Evolutionary conservation across 495 filamentous ascomycete species (phyloP).

Genomic region (Neurospora tetraspora): DNA sequence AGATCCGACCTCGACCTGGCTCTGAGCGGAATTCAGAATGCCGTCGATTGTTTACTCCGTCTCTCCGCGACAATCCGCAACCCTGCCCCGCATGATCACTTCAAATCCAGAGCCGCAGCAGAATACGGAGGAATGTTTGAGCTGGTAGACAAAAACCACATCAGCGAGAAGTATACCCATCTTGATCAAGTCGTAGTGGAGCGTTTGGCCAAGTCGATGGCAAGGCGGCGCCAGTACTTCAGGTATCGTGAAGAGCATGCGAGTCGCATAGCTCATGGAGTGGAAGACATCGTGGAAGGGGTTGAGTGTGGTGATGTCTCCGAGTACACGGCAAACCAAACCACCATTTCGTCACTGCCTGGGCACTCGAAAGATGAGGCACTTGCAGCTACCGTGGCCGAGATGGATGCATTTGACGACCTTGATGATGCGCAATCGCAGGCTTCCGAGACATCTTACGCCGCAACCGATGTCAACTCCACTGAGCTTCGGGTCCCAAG

Average conservation of each 20-base stretch:
- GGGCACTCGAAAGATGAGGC: neutral
- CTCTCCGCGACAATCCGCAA: conserved; percentile 25
- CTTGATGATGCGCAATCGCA: neutral
- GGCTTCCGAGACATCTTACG: conserved; percentile 1
- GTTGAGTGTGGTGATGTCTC: neutral
- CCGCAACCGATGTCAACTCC: neutral
- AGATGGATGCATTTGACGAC: neutral
- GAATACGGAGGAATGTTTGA: conserved; percentile 13
- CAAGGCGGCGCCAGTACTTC: conserved; percentile 26
- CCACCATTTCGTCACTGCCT: neutral
- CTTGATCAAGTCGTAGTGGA: conserved; percentile 19
- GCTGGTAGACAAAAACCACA: neutral
- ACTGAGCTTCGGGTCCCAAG: conserved; percentile 2
- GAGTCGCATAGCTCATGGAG: conserved; percentile 18
- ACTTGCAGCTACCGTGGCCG: no score
- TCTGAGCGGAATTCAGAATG: conserved; percentile 7
- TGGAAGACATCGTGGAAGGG: conserved; percentile 3
- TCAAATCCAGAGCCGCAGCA: conserved; percentile 12
- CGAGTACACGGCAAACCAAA: neutral
- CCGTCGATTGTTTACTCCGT: conserved; percentile 23
- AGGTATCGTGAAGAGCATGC: conserved; percentile 30
- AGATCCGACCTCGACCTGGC: conserved; percentile 1
- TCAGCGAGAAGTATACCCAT: conserved; percentile 9
- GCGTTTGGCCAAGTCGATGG: conserved; percentile 29
- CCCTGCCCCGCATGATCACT: conserved; percentile 26